Conservation (phyloP, 2,329 filamentous ascomycete species). For the Bimuria novae-zelandiae region DNA sequence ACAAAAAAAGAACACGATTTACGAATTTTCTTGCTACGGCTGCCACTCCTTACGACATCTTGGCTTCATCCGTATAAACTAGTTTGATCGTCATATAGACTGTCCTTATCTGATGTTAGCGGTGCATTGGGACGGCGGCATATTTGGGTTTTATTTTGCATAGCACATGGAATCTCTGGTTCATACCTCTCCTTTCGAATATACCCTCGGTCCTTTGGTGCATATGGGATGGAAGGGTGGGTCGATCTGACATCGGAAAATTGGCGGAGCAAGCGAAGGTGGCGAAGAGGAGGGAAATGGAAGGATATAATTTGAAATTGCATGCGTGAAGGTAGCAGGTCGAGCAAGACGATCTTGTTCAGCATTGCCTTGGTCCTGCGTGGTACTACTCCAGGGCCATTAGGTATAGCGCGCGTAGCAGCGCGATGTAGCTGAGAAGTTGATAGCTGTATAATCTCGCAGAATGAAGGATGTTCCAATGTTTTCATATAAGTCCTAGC, state of each 20-base stretch:
- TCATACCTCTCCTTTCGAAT: background rate
- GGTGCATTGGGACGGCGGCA: constrained; percentile 5
- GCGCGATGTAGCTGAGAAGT: too few relatives aligned
- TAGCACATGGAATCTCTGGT: constrained; percentile 8
- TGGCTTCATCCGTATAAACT: background rate
- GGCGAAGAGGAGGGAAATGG: background rate
- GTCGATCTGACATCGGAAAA: background rate
- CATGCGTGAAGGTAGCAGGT: background rate
- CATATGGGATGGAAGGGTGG: background rate
- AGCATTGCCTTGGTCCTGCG: too few relatives aligned
- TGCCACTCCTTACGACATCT: constrained; percentile 1
- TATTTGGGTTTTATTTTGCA: background rate
- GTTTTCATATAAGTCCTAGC: too few relatives aligned
- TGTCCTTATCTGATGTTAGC: constrained; percentile 3
- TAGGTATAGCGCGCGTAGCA: too few relatives aligned
- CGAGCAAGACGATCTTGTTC: background rate
- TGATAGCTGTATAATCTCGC: too few relatives aligned
- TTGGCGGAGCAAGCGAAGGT: background rate
- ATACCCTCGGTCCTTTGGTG: background rate
- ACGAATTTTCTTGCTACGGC: background rate
- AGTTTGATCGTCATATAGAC: background rate
- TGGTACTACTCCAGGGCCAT: too few relatives aligned
- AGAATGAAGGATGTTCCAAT: too few relatives aligned
- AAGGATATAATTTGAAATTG: background rate
- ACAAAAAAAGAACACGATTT: background rate